A percentile compares a stretch with the other conserved stretches of the same genome.
These are phyloP conservation scores for Septoria linicola DNA, from an alignment of 2,329 filamentous ascomycete species.

Conservation along the genomic window DNA sequence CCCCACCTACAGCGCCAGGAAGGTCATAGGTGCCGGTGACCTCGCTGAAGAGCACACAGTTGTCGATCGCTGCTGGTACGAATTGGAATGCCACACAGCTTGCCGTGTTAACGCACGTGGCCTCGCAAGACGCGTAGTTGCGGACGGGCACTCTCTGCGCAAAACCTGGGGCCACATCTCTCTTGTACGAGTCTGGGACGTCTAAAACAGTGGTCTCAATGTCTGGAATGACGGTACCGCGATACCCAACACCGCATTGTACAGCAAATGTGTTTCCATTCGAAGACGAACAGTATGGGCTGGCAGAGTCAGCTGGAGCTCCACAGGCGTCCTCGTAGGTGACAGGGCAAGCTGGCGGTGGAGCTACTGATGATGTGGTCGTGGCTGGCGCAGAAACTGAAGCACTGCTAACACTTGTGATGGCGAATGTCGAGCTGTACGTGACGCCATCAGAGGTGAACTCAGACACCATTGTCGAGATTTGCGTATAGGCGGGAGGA, in stretches of 20 bases:
- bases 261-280: slow-evolving; percentile 9
- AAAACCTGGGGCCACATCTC: not conserved
- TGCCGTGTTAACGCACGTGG: slow-evolving; percentile 29
- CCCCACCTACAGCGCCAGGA: slow-evolving; percentile 28
- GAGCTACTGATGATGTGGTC: not conserved
- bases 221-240: slow-evolving; percentile 14
- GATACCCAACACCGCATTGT: slow-evolving; percentile 13
- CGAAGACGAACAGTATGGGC: slow-evolving; percentile 10
- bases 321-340: slow-evolving; percentile 12
- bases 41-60: slow-evolving; percentile 35
- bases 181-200: slow-evolving; percentile 6
- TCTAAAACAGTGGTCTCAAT: not conserved
- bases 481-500: too few relatives aligned
- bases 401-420: slow-evolving; percentile 3
- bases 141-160: slow-evolving; percentile 16
- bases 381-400: not conserved
- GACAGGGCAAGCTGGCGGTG: slow-evolving; percentile 8
- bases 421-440: slow-evolving; percentile 1
- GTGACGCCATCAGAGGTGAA: not conserved
- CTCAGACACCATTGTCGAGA: too few relatives aligned
- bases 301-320: not conserved
- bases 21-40: slow-evolving; percentile 29
- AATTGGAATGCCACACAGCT: slow-evolving; percentile 36
- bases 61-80: slow-evolving; percentile 19
- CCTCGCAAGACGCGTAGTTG: slow-evolving; percentile 23